A percentile compares a stretch with the other conserved stretches of the same genome.
phyloP scores from a whole-genome alignment of 306 rosid species.

The Herpetospermum pedunculosum region DNA sequence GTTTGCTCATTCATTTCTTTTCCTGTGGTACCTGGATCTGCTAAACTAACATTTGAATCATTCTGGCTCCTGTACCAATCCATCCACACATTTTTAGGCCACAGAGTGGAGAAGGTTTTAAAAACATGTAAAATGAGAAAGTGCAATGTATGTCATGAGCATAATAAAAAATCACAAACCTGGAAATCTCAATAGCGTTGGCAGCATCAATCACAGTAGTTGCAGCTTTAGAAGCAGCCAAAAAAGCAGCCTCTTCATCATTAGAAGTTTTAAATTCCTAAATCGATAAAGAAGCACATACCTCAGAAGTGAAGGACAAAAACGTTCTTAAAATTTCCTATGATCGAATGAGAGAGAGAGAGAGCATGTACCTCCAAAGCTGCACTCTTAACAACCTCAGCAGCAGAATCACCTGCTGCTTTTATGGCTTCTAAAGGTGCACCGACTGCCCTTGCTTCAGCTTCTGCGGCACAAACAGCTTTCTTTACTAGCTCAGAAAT shows the following conservation, averaged over 20 bases:
- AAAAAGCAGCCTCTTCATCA: conserved; percentile 68
- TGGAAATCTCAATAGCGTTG: conserved; percentile 68
- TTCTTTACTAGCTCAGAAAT: conserved; percentile 61
- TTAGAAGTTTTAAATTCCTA: conserved; percentile 60
- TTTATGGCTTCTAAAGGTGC: conserved; percentile 91
- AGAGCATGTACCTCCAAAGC: conserved; percentile 60
- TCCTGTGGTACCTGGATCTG: conserved; percentile 27
- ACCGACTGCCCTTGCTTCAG: conserved; percentile 84
- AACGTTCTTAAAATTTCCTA: not conserved
- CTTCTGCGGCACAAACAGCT: conserved; percentile 87
- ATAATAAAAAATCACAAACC: conserved; percentile 32
- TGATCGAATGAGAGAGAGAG: not conserved
- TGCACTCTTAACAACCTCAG: conserved; percentile 86
- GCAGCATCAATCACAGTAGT: conserved; percentile 92
- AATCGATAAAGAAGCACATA: conserved; percentile 14
- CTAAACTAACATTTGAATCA: conserved; percentile 23
- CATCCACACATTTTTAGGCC: conserved; percentile 11
- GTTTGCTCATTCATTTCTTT: conserved; percentile 39
- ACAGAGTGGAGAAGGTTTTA: not conserved
- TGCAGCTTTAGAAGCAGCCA: conserved; percentile 86
- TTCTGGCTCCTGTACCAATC: conserved; percentile 52
- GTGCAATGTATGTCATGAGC: not conserved
- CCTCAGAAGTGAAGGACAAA: conserved; percentile 1
- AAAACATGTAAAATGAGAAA: not conserved
- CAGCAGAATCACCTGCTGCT: conserved; percentile 97